Conservation (phyloP, 768 basidiomycete species). For the Obba rivulosa region DNA sequence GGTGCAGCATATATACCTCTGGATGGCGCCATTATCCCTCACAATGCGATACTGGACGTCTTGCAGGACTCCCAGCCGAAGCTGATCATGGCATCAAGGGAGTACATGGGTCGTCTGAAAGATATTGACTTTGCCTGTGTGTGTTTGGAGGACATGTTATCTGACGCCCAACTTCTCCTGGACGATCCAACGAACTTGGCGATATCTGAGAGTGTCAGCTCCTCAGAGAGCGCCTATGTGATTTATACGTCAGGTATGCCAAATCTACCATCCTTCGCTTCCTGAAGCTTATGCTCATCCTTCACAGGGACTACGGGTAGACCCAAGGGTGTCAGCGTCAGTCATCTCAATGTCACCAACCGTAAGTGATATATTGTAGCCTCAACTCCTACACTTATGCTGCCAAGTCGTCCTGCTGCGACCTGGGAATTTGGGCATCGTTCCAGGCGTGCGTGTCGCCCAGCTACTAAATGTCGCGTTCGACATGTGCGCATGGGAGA, state of each 20-base stretch:
- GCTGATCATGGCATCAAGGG: slow-evolving; percentile 36
- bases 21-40: slow-evolving; percentile 54
- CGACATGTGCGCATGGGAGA: slow-evolving; percentile 66
- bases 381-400: background rate
- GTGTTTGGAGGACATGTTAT: slow-evolving; percentile 18
- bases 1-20: slow-evolving; percentile 56
- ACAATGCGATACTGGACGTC: slow-evolving; percentile 47
- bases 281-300: background rate
- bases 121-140: background rate
- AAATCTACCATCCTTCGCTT: too few relatives aligned
- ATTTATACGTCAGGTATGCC: slow-evolving; percentile 58
- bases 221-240: slow-evolving; percentile 44
- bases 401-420: slow-evolving; percentile 34
- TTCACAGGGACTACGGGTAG: slow-evolving; percentile 50
- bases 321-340: slow-evolving; percentile 59
- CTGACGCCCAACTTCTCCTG: slow-evolving; percentile 14
- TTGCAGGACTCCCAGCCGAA: slow-evolving; percentile 39
- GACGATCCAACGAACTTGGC: slow-evolving; percentile 10
- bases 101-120: slow-evolving; percentile 17
- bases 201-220: slow-evolving; percentile 28
- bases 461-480: slow-evolving; percentile 62
- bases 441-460: slow-evolving; percentile 49
- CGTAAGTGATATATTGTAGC: slow-evolving; percentile 30
- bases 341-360: slow-evolving; percentile 54
- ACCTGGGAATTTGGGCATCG: slow-evolving; percentile 56